Evolutionary conservation across 306 rosid species (phyloP).

Genomic region (Cicer judaicum): DNA sequence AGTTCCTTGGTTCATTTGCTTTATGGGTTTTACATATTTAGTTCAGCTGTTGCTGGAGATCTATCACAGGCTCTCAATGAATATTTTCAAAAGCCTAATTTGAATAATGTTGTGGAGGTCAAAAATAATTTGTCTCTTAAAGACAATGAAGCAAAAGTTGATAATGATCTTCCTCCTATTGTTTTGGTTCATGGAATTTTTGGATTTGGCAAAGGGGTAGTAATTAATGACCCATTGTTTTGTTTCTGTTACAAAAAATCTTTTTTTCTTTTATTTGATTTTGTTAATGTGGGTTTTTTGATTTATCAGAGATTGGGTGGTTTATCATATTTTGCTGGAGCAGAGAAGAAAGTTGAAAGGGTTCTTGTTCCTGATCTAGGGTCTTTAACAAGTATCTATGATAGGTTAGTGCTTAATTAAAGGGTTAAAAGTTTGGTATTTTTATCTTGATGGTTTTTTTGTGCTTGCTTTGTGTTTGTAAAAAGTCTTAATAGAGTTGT

Average conservation of each 20-base stretch:
- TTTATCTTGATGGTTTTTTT: background rate
- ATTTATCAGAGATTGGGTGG: slow-evolving; percentile 79
- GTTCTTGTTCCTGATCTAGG: slow-evolving; percentile 99
- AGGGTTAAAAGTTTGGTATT: background rate
- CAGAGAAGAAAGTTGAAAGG: slow-evolving; percentile 95
- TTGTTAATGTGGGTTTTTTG: slow-evolving; percentile 13
- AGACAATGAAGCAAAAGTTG: slow-evolving; percentile 6
- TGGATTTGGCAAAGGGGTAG: slow-evolving; percentile 98
- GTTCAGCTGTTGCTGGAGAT: slow-evolving; percentile 91
- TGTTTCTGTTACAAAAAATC: background rate
- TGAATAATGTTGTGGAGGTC: slow-evolving; percentile 47
- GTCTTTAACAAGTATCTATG: slow-evolving; percentile 86
- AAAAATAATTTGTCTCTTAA: background rate
- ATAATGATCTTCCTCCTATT: slow-evolving; percentile 72
- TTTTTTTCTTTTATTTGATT: background rate
- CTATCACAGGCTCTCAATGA: slow-evolving; percentile 62
- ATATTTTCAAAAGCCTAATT: slow-evolving; percentile 48
- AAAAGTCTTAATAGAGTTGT: slow-evolving; percentile 18
- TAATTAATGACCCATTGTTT: background rate
- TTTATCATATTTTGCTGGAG: slow-evolving; percentile 91
- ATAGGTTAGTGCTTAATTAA: slow-evolving; percentile 58
- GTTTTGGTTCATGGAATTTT: slow-evolving; percentile 95
- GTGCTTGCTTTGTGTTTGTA: background rate
- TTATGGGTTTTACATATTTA: slow-evolving; percentile 85
- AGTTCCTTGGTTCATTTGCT: slow-evolving; percentile 76